Evolutionary conservation across 768 basidiomycete species (phyloP), one percentile per base, ranked within the genome.

Genomic region (Macrocybe gigantea): DNA sequence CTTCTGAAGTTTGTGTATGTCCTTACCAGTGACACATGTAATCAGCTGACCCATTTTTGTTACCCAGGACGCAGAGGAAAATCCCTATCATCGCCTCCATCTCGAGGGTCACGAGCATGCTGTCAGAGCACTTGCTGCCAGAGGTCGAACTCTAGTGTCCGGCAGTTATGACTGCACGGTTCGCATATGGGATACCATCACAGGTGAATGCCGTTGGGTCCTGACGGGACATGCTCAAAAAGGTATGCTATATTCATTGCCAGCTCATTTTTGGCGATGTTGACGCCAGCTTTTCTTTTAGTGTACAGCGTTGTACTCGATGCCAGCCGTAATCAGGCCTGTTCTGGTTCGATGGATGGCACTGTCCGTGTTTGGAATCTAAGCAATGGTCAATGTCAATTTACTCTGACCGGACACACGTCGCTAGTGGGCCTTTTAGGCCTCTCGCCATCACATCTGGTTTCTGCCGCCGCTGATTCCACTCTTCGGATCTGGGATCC

Each of bases 311-410:
- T 98, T 44, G 93, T 94, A 8, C 78, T 94, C 36, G 95, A 98
- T 62, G 77, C 83, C 36, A 71, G 73, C 41, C 88, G 93, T 13
- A 83, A 91, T 46, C 89, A 93, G 61, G 92, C 92, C 29, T 93
- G 91, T 55, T 98, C 96, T 2, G 95, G 95, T 6, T 97, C 94
- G 4, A 95, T 97, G 94, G 95, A 98, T 64, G 89, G 92, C 40
- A 94, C 92, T 1, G 94, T 98, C 52, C 89, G 91, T 42, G 82
- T 99, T 33, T 99, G 95, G 95, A 86, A 88, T 56, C 72, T 95
- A 33, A 78, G 75, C 44, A 91, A 78, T 2, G 95, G 95, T 0
- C 75, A 83, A 59, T 89, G 85, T 50, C 75, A 83, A 32, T 83
- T 90, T 58, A 82, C 83, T 2, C 74, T 98, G 15, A 83, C 84